These are phyloP conservation scores for Clavariopsis aquatica DNA, from an alignment of 495 filamentous ascomycete species.

Conservation along the genomic window DNA sequence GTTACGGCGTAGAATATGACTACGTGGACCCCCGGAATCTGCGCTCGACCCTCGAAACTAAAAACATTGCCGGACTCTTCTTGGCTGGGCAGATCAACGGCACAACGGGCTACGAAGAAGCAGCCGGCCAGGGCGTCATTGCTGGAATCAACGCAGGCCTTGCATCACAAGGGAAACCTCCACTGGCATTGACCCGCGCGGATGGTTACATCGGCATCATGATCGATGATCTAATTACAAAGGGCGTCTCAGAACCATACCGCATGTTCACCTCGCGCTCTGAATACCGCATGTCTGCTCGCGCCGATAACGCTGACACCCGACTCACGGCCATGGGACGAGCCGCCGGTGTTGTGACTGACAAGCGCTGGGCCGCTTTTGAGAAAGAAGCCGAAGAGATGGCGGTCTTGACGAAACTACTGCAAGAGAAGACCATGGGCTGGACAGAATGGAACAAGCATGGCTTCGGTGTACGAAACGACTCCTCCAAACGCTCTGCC, in stretches of 20 bases:
- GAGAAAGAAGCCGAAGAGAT: conserved; percentile 62
- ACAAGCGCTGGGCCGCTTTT: conserved; percentile 76
- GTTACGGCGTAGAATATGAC: conserved; percentile 98
- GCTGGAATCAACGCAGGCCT: conserved; percentile 93
- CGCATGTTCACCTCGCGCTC: conserved; percentile 97
- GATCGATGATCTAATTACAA: conserved; percentile 98
- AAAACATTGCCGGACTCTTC: conserved; percentile 84
- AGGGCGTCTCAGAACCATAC: conserved; percentile 95
- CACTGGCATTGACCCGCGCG: conserved; percentile 70
- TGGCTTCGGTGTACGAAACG: conserved; percentile 66
- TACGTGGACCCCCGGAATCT: conserved; percentile 93
- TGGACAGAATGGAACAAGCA: conserved; percentile 64
- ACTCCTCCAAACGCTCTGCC: conserved; percentile 63
- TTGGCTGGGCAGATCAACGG: conserved; percentile 98
- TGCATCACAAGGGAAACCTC: conserved; percentile 62
- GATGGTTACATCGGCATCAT: conserved; percentile 98
- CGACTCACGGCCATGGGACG: conserved; percentile 81
- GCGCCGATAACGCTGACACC: conserved; percentile 90
- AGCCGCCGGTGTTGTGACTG: conserved; percentile 72
- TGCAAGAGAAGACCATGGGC: conserved; percentile 57
- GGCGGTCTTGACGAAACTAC: conserved; percentile 60
- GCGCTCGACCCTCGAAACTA: conserved; percentile 86
- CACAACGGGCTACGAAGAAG: conserved; percentile 97
- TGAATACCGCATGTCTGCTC: conserved; percentile 89
- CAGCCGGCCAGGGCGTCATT: conserved; percentile 87